Conservation (phyloP, 2,329 filamentous ascomycete species). For the Bertia moriformis region DNA sequence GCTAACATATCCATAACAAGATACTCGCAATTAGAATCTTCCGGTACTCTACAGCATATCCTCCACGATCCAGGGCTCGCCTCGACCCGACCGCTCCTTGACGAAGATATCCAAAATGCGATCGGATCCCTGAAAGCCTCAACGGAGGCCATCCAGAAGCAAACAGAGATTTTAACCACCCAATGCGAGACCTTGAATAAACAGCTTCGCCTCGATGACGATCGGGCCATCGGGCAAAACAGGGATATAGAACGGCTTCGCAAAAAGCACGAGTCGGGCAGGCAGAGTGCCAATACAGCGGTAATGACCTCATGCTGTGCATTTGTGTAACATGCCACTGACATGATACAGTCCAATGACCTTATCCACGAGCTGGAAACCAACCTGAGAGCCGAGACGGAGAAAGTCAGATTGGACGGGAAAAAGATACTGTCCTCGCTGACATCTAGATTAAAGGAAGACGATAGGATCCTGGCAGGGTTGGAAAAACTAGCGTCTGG, state of each 20-base stretch:
- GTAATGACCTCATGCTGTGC: slow-evolving; percentile 9
- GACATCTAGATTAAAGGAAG: slow-evolving; percentile 16
- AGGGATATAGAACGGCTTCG: slow-evolving; percentile 14
- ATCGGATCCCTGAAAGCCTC: slow-evolving; percentile 19
- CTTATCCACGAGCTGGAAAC: slow-evolving; percentile 15
- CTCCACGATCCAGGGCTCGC: slow-evolving; percentile 11
- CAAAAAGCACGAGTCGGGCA: slow-evolving; percentile 17
- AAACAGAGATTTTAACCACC: slow-evolving; percentile 13
- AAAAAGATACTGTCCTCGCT: slow-evolving; percentile 16
- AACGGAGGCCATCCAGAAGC: slow-evolving; percentile 16
- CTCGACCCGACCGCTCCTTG: slow-evolving; percentile 18
- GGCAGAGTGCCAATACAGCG: slow-evolving; percentile 14
- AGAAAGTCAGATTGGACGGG: slow-evolving; percentile 13
- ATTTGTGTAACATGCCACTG: neutral
- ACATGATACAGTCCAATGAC: slow-evolving; percentile 13
- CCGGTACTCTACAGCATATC: slow-evolving; percentile 12
- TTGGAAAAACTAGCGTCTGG: slow-evolving; percentile 14
- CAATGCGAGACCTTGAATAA: slow-evolving; percentile 15
- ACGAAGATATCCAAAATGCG: slow-evolving; percentile 18
- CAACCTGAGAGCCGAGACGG: slow-evolving; percentile 13
- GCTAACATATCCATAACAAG: slow-evolving; percentile 7
- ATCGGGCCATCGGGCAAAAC: slow-evolving; percentile 8
- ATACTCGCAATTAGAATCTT: slow-evolving; percentile 16
- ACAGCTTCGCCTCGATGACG: slow-evolving; percentile 7
- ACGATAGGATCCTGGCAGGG: slow-evolving; percentile 15